Evolutionary conservation across 495 filamentous ascomycete genomes (phyloP).

Genomic region (Lepidopterella palustris): DNA sequence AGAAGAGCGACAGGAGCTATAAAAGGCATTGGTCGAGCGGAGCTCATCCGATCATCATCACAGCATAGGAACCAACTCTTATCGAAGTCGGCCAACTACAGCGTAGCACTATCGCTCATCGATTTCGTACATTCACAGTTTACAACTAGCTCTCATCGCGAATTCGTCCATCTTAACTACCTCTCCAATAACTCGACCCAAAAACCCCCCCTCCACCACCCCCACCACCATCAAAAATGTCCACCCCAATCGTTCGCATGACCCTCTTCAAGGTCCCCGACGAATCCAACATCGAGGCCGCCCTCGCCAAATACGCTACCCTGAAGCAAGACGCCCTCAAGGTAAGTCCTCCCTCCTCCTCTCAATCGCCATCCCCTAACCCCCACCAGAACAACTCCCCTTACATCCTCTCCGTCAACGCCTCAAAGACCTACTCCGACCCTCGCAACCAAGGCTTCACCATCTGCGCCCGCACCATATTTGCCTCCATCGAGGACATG

Average conservation of each 20-base stretch:
- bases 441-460: conserved; percentile 58
- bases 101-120: too few relatives aligned
- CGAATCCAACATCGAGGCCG: conserved; percentile 39
- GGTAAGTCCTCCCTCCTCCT: conserved; percentile 30
- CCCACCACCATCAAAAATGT: conserved; percentile 3
- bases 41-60: not conserved
- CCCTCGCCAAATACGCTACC: conserved; percentile 47
- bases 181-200: not conserved
- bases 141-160: not conserved
- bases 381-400: conserved; percentile 56
- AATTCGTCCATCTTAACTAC: not conserved
- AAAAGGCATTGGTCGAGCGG: not conserved
- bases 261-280: conserved; percentile 57
- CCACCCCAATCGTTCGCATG: conserved; percentile 49
- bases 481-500: conserved; percentile 60
- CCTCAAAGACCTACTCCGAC: conserved; percentile 44
- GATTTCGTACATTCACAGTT: too few relatives aligned
- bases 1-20: not conserved
- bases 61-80: not conserved
- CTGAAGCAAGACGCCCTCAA: conserved; percentile 48
- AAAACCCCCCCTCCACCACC: not conserved
- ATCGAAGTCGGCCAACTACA: too few relatives aligned
- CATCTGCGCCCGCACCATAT: conserved; percentile 51
- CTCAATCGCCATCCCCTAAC: not conserved
- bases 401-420: conserved; percentile 51